A percentile compares a stretch with the other conserved stretches of the same genome.
These are phyloP conservation scores for Aspergillus ustus DNA, from an alignment of 2,329 filamentous ascomycete genomes.

Conservation along the genomic window DNA sequence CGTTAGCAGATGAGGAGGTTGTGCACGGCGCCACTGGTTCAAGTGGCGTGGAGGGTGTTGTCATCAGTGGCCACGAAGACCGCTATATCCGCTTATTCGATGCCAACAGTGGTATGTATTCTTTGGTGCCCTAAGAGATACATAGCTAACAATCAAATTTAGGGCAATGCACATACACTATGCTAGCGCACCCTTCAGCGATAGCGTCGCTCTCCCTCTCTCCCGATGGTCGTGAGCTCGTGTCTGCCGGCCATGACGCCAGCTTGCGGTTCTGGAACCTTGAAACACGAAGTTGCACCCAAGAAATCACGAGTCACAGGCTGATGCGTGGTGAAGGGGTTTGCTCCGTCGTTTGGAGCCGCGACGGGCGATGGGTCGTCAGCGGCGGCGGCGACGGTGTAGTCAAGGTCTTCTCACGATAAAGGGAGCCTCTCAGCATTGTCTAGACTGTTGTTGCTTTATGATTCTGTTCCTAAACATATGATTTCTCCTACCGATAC, in stretches of 20 bases:
- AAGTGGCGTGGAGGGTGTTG: slow-evolving; percentile 84
- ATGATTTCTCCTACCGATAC: slow-evolving; percentile 24
- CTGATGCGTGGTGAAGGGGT: slow-evolving; percentile 96
- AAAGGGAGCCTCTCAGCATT: slow-evolving; percentile 26
- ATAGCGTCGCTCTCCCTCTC: slow-evolving; percentile 91
- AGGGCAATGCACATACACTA: slow-evolving; percentile 99
- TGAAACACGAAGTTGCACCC: slow-evolving; percentile 91
- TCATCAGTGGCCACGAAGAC: slow-evolving; percentile 97
- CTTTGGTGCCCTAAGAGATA: background rate
- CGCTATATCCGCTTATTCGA: slow-evolving; percentile 96
- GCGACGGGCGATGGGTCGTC: slow-evolving; percentile 92
- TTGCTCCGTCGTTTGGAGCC: slow-evolving; percentile 92
- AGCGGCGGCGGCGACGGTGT: slow-evolving; percentile 93
- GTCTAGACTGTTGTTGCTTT: slow-evolving; percentile 27
- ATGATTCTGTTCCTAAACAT: slow-evolving; percentile 32
- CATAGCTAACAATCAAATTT: slow-evolving; percentile 22
- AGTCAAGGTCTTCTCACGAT: slow-evolving; percentile 79
- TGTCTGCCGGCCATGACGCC: slow-evolving; percentile 94
- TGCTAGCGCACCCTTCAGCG: slow-evolving; percentile 93
- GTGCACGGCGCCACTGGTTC: slow-evolving; percentile 82
- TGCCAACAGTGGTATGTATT: slow-evolving; percentile 88
- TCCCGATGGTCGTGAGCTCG: slow-evolving; percentile 90
- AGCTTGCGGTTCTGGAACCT: slow-evolving; percentile 96
- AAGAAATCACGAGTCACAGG: slow-evolving; percentile 91
- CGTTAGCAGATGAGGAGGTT: slow-evolving; percentile 71